These are phyloP conservation scores for Xylaria castorea DNA, from an alignment of 495 filamentous ascomycete species.

Conservation along the genomic window DNA sequence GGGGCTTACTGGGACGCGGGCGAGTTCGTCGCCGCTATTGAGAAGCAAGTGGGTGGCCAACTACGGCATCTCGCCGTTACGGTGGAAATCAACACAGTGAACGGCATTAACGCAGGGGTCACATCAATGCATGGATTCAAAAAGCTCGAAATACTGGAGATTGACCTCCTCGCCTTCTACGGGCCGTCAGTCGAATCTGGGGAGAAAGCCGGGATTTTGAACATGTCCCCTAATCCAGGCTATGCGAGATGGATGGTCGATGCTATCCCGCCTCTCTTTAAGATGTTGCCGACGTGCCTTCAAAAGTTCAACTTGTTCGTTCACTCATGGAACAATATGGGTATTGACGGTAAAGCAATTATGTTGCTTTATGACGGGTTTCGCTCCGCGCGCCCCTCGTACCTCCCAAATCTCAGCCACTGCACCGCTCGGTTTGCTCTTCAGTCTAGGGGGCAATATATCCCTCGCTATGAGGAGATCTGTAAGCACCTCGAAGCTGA, in stretches of 20 bases:
- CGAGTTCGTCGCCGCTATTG: neutral
- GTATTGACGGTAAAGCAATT: neutral
- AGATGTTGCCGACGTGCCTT: neutral
- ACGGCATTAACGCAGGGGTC: neutral
- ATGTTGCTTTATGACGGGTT: neutral
- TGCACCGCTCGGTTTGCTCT: neutral
- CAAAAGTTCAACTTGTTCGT: neutral
- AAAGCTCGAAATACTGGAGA: neutral
- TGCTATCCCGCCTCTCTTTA: neutral
- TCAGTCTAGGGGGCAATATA: neutral
- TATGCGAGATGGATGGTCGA: neutral
- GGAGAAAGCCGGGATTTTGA: neutral
- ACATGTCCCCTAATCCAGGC: neutral
- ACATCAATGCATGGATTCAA: slow-evolving; percentile 6
- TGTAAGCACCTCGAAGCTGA: neutral
- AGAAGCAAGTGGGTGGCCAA: neutral
- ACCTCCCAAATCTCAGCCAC: neutral
- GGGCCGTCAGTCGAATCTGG: slow-evolving; percentile 8
- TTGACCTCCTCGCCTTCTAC: slow-evolving; percentile 2
- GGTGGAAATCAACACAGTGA: neutral
- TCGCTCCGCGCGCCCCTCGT: neutral
- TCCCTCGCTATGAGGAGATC: neutral
- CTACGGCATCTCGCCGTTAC: slow-evolving; percentile 14
- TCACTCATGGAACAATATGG: slow-evolving; percentile 1
- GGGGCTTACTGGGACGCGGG: neutral